Conservation (phyloP, 176 grass and related monocot genomes). For the Bolboschoenus planiculmis region DNA sequence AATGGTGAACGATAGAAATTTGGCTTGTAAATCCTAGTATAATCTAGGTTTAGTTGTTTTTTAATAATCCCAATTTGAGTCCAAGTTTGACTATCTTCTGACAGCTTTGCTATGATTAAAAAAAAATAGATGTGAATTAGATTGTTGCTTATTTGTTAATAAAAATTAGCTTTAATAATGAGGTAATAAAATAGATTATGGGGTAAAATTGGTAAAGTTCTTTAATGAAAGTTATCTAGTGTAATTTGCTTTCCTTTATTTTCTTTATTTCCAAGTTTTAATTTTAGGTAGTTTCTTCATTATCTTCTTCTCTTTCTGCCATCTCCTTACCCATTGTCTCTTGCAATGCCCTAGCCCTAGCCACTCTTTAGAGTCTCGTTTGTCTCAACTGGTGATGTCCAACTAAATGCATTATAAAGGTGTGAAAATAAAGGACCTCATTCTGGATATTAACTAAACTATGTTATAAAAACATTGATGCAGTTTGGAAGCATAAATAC, state of each 20-base stretch:
- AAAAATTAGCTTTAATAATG: background rate
- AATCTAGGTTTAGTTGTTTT: background rate
- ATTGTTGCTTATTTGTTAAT: background rate
- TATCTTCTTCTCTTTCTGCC: background rate
- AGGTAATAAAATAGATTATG: slow-evolving; percentile 7
- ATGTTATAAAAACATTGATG: background rate
- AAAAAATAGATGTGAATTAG: background rate
- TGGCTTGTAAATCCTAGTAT: background rate
- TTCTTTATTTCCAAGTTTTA: background rate
- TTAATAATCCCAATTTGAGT: background rate
- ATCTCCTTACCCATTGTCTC: background rate
- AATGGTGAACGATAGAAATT: background rate
- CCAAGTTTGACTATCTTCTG: background rate
- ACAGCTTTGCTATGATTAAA: background rate
- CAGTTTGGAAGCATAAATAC: background rate
- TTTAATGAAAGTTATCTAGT: background rate
- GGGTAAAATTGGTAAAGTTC: background rate
- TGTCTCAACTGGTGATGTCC: background rate
- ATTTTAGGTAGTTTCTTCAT: background rate
- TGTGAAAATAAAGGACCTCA: background rate
- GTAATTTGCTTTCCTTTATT: background rate
- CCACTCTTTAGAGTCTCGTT: background rate
- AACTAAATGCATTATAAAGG: background rate
- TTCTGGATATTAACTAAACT: background rate
- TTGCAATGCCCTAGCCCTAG: background rate